These are phyloP conservation scores for Nemania sp. DNA, from an alignment of 2,329 filamentous ascomycete genomes.

Conservation along the genomic window DNA sequence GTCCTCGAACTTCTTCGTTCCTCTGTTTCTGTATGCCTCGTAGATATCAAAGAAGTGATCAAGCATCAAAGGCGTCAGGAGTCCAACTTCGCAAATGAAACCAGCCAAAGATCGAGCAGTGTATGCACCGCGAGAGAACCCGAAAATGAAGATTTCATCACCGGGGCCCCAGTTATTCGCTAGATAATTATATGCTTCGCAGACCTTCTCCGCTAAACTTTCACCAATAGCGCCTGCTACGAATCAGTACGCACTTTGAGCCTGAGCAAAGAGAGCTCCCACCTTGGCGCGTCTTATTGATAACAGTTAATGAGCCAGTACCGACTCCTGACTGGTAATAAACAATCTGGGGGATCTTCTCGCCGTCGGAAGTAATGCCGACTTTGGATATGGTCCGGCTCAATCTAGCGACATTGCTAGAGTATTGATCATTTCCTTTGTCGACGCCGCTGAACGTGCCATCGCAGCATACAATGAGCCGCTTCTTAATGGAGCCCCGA, in stretches of 20 bases:
- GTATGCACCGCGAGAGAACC: conserved; percentile 31
- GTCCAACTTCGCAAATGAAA: conserved; percentile 23
- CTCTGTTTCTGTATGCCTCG: conserved; percentile 20
- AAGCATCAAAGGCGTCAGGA: conserved; percentile 13
- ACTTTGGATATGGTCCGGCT: conserved; percentile 18
- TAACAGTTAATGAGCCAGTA: conserved; percentile 15
- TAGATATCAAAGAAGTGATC: conserved; percentile 22
- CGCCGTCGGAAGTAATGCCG: conserved; percentile 7
- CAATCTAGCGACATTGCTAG: conserved; percentile 22
- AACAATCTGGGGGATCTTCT: conserved; percentile 20
- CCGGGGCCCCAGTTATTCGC: conserved; percentile 23
- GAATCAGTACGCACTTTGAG: background rate
- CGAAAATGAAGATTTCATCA: conserved; percentile 30
- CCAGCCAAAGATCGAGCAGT: conserved; percentile 28
- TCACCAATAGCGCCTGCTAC: conserved; percentile 18
- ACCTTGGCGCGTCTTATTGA: conserved; percentile 22
- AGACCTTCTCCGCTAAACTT: conserved; percentile 20
- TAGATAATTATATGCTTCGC: conserved; percentile 30
- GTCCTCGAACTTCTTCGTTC: conserved; percentile 7
- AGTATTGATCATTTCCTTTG: conserved; percentile 12
- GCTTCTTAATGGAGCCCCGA: conserved; percentile 17
- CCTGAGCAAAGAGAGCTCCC: background rate
- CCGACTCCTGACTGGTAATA: conserved; percentile 27
- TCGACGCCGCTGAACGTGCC: conserved; percentile 16
- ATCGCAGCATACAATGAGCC: conserved; percentile 25